phyloP scores from a whole-genome alignment of 805 yeast genomes.

The Saccharomycopsis sp. region DNA sequence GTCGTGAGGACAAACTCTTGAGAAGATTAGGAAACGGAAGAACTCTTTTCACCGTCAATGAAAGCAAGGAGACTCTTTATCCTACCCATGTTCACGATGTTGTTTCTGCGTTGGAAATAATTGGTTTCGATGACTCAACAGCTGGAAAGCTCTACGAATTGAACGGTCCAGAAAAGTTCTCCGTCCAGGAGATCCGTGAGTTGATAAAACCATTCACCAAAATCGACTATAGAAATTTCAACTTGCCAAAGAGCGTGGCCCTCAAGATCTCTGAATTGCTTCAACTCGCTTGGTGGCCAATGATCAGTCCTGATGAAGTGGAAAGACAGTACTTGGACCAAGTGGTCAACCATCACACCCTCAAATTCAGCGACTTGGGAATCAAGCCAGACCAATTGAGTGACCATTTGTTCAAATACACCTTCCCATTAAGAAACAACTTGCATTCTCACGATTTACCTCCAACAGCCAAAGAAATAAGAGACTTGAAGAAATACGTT shows the following conservation, averaged over 20 bases:
- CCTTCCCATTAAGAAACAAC: slow-evolving; percentile 30
- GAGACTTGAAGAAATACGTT: slow-evolving; percentile 25
- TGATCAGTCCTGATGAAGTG: slow-evolving; percentile 61
- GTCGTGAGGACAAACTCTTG: slow-evolving; percentile 65
- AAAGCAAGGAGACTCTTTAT: slow-evolving; percentile 51
- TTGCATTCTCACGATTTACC: slow-evolving; percentile 36
- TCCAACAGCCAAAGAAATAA: slow-evolving; percentile 33
- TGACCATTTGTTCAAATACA: slow-evolving; percentile 42
- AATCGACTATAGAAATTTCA: slow-evolving; percentile 33
- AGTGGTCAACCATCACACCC: slow-evolving; percentile 37
- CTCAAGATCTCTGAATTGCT: slow-evolving; percentile 30
- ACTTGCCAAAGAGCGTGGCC: slow-evolving; percentile 35
- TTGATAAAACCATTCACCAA: slow-evolving; percentile 58
- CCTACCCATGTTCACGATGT: slow-evolving; percentile 79
- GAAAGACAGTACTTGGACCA: slow-evolving; percentile 71
- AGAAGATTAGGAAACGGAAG: slow-evolving; percentile 51
- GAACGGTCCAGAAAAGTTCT: slow-evolving; percentile 60
- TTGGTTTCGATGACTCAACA: slow-evolving; percentile 77
- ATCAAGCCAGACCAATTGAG: slow-evolving; percentile 50
- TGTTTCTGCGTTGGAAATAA: slow-evolving; percentile 69
- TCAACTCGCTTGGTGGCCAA: slow-evolving; percentile 39
- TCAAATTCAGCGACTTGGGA: slow-evolving; percentile 60
- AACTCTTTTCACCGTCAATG: slow-evolving; percentile 60
- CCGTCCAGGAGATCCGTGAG: slow-evolving; percentile 58
- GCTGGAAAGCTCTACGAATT: slow-evolving; percentile 71